A percentile compares a stretch with the other conserved stretches of the same genome.
These are phyloP conservation scores for Furcasterigmium furcatum DNA, from an alignment of 2,329 filamentous ascomycete genomes.

Conservation along the genomic window DNA sequence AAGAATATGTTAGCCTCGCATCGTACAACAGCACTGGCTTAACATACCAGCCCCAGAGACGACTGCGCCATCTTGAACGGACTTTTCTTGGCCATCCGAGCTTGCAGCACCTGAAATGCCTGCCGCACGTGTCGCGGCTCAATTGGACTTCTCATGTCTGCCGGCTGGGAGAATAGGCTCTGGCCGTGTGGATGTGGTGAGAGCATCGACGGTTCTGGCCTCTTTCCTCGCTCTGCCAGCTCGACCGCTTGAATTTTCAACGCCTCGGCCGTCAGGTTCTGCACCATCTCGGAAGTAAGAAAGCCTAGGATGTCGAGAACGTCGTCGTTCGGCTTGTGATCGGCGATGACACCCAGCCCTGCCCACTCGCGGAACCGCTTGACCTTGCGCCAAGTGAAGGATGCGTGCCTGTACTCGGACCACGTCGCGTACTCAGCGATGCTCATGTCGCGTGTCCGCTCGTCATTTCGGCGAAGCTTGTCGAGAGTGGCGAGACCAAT, in stretches of 20 bases:
- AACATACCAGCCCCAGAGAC: too few relatives aligned
- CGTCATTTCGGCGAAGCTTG: slow-evolving; percentile 10
- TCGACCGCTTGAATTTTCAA: slow-evolving; percentile 7
- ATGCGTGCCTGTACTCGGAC: slow-evolving; percentile 17
- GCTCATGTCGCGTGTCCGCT: slow-evolving; percentile 14
- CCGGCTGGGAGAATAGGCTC: too few relatives aligned
- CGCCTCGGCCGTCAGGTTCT: slow-evolving; percentile 7
- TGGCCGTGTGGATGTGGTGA: too few relatives aligned
- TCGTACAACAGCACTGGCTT: too few relatives aligned
- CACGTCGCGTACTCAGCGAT: slow-evolving; percentile 15
- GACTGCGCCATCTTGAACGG: too few relatives aligned
- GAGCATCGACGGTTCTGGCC: too few relatives aligned
- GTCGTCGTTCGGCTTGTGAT: slow-evolving; percentile 13
- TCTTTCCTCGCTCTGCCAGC: too few relatives aligned
- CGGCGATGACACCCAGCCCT: slow-evolving; percentile 13
- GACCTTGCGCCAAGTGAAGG: slow-evolving; percentile 15
- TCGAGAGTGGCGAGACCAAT: slow-evolving; percentile 10
- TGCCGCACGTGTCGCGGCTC: too few relatives aligned
- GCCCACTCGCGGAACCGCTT: slow-evolving; percentile 16
- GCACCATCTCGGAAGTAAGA: slow-evolving; percentile 16
- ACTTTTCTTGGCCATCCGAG: too few relatives aligned
- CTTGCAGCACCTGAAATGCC: too few relatives aligned
- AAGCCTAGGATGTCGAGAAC: slow-evolving; percentile 16
- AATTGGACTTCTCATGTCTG: too few relatives aligned
- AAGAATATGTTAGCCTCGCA: too few relatives aligned